Evolutionary conservation across 768 basidiomycete genomes (phyloP), one percentile per base, ranked within the genome.

Genomic region (Russula earlei): DNA sequence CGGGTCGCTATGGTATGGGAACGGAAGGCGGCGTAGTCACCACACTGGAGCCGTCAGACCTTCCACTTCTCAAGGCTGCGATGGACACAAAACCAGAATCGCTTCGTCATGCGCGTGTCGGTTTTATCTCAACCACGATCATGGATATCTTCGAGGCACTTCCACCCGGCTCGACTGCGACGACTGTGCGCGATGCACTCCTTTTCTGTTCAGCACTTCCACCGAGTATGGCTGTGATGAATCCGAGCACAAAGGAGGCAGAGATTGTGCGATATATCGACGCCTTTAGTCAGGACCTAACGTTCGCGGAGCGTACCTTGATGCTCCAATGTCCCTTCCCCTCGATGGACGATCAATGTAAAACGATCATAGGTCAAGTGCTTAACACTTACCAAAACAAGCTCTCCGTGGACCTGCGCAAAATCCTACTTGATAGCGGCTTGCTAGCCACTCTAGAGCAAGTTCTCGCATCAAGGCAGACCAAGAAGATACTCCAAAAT

Each of bases 1-100:
- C 95, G 0, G 95, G 94, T 12, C 85, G 95, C 2, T 98, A 80
- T 67, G 89, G 90, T 3, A 68, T 87, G 41, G 71, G 74, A 37
- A 63, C 62, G 54, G 67, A 77, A 1, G 79, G 77, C 7, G 92
- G 94, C 22, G 74, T 77, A 31, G 85, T 83, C 8, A 93, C 92
- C 0, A 87, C 91, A 0, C 66, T 95, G n/a, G 67, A 74, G 41
- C 66, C 71, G 2, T 65, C 71, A 1, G 89, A 93, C 66, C 74
- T 96, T 11, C 74, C 76, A 0, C 69, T 78, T 55, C 72, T 98
- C 10, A 67, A 68, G 22, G 62, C 72, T 4, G 80, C 86, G 4
- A 72, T 98, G 33, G 70, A 68, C 2, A 62, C 74, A 0, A 75
- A 81, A 0, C 72, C 80, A 19, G 69, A 71, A 3, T 69, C 80